These are phyloP conservation scores for Phaffia australis DNA, from an alignment of 768 basidiomycete species.

Conservation along the genomic window DNA sequence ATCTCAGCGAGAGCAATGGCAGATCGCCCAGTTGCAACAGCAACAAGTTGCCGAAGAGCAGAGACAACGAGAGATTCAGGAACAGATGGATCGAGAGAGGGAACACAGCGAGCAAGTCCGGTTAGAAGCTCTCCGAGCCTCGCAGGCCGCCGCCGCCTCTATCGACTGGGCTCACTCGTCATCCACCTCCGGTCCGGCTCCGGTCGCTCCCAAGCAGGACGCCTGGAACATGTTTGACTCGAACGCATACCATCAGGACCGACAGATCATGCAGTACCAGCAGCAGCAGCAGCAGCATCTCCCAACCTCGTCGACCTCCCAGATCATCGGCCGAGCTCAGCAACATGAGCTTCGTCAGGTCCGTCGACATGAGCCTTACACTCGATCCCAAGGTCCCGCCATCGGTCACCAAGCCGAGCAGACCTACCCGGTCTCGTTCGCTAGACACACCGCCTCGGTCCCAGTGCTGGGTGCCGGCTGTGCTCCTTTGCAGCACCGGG, in stretches of 20 bases:
- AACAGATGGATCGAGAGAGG: background rate
- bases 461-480: background rate
- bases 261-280: constrained; percentile 6
- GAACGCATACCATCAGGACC: background rate
- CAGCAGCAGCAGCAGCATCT: background rate
- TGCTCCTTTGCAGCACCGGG: too few relatives aligned
- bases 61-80: background rate
- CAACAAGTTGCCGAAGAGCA: constrained; percentile 10
- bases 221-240: too few relatives aligned
- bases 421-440: background rate
- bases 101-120: background rate
- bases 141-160: too few relatives aligned
- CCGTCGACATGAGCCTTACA: background rate
- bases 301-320: background rate
- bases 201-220: too few relatives aligned
- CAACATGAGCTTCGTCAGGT: background rate
- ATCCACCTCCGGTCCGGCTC: too few relatives aligned
- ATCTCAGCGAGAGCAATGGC: background rate
- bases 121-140: too few relatives aligned
- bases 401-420: constrained; percentile 6
- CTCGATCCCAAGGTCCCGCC: constrained; percentile 2
- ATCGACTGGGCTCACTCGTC: too few relatives aligned
- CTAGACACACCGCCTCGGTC: too few relatives aligned
- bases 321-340: background rate
- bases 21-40: background rate